Evolutionary conservation across 2,329 filamentous ascomycete genomes (phyloP), one percentile per base, ranked within the genome.

Genomic region (Alternaria brassicicola): DNA sequence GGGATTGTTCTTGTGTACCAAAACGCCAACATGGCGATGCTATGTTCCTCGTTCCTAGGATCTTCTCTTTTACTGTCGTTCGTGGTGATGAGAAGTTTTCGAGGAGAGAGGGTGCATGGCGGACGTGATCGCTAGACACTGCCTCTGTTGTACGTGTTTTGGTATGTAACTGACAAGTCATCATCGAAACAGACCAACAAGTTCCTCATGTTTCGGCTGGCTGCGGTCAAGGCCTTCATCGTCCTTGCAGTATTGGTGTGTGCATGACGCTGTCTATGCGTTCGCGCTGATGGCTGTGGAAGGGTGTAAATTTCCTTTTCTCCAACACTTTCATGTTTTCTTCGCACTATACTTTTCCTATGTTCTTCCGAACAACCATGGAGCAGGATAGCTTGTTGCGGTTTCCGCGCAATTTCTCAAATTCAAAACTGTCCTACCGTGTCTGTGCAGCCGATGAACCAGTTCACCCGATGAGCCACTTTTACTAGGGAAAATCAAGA

Each of bases 171-270:
- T 6, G 1, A 9, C 1, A 38, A 21, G 3, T 4, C 17, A 4
- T 38, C 13, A 13, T 12, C 5, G 17, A 6, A 38, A 38, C 10
- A 4, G 0, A 21, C 5, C 17, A 1, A 2, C 1, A 21, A 7
- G n/a, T n/a, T n/a, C 4, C 2, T 21, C 17, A 21, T 38, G 9
- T 3, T 1, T 19, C 9, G 33, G 0, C 9, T 21, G 2, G 17
- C 17, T 38, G 4, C 17, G 1, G 9, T 21, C 0, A 13, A 3
- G 17, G 7, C 0, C 12, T 15, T 23, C 12, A 6, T 15, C 4
- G 1, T 15, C 15, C 12, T 15, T 23, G 19, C 0, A 10, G 23
- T 3, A 3, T 23, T 2, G 6, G 12, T 39, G 17, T 12, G 35
- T 21, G 17, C 10, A 17, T 38, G 10, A 38, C 10, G 17, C 3